Evolutionary conservation across 2,329 filamentous ascomycete genomes (phyloP), one percentile per base, ranked within the genome.

Genomic region (Penicillium sp.): DNA sequence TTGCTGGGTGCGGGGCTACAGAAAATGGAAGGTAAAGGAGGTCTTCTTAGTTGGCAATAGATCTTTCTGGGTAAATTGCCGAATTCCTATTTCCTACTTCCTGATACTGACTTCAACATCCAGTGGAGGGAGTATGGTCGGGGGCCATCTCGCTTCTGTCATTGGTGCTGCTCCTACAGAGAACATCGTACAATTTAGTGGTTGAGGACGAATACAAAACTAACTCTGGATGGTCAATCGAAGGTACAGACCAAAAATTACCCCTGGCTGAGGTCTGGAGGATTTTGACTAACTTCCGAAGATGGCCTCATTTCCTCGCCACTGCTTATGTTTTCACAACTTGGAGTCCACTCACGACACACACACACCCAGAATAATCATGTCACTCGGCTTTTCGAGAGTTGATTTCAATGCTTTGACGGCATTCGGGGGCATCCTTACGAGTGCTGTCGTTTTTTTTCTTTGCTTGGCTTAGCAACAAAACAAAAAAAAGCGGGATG

Each of bases 321-420:
- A 83, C 82, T 0, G 83, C 82, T 53, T 79, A 77, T 19, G 82
- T 84, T 4, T 85, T 85, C 61, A 81, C 82, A 1, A 85, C 83
- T 0, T 85, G 83, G 82, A 81, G 80, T 9, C 81, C 83, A 0
- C 68, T 85, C 10, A 85, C 80, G 0, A 84, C 82, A 0, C 85
- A 84, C 85, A 84, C 62, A 84, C 82, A 0, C 83, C 82, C 1
- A 70, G 62, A 35, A 70, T 72, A 2, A 64, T 61, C 5, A 77
- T 77, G 72, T 72, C 78, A 1, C 72, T 84, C 0, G 82, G 83
- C 0, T 84, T 84, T 65, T 71, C 78, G 12, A 76, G 80, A 7
- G 78, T 80, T 12, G 63, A 75, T 19, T 81, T 83, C 3, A 85
- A 85, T 63, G 81, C 82, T 0, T 74, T 85, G 3, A 77, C 81